Base-by-base conservation (phyloP, 1,139 yeast species). In the Kodamaea fungicola region DNA sequence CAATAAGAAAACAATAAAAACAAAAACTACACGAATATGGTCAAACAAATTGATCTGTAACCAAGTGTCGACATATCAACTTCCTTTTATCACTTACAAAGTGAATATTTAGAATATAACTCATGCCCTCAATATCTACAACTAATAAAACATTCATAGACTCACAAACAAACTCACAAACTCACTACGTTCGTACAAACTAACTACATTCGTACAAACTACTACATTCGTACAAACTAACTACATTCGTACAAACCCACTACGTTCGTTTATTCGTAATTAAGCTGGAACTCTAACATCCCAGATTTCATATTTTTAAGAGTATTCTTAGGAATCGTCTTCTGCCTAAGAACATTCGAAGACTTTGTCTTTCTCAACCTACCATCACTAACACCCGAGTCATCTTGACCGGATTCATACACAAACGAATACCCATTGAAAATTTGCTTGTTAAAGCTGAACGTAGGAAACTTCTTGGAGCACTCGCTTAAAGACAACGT, bases 251-350 rank as follows among this genome's bases (percentile, higher is more conserved):
- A 16, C 19, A 16, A 16, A 16, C 19, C 5, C 19, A 23, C 13
- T 22, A 25, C 21, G 33, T 27, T 30, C 32, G 34, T 37, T 8
- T 30, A 34, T 31, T 16, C 19, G 5, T 39, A 40, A 28, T 64
- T 52, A 19, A 67, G 49, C 49, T 65, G 69, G 44, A 67, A 67
- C 44, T 62, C 64, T 28, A 57, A 54, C 48, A 67, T 58, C 4
- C 72, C 71, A 12, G 67, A 57, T 43, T 64, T 58, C 65, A 66
- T 62, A 43, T 53, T 59, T 45, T 62, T 57, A 34, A 57, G 43
- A 3, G 49, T 46, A 32, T 23, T 30, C 35, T 26, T 38, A 30
- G 50, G 44, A 12, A 44, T 32, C 27, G 33, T 30, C 32, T 29
- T 28, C 30, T 39, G 40, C 8, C 37, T 42, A 35, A 37, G 44